Base-by-base conservation (phyloP, 345 rosid genomes). In the Gossypium herbaceum region DNA sequence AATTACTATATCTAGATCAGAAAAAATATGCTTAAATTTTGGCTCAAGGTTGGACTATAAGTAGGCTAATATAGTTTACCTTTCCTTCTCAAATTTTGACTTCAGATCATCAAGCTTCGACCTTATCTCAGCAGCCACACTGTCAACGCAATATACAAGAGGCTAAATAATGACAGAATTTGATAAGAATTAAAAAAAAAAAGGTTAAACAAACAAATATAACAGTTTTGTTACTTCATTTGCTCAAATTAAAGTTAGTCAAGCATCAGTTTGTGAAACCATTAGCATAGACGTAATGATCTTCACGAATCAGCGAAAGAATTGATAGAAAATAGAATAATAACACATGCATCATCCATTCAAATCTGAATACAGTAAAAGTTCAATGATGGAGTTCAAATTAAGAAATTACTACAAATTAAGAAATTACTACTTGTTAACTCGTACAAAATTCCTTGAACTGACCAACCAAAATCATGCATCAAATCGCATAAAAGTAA, bases 91-190 rank as follows among this genome's bases (percentile, higher is more conserved):
- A 39, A 89, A 81, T 76, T 85, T 93, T 6, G 83, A 74, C 81
- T 88, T 93, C 86, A 93, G 54, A 61, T 91, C 94, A n/a, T 86
- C 88, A 24, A 86, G 81, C 81, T 79, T 90, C 52, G 90, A 83
- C 87, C 82, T 87, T 27, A 93, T 77, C 80, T 91, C 97, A 63
- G 88, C 76, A 68, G 90, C 85, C 51, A 93, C 95, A 64, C 95
- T 89, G 83, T 50, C 71, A 84, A 44, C 77, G 67, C 59, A 78
- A 66, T 19, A 72, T 25, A 41, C 68, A 80, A 24, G 9, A 47
- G 55, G 25, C 11, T 13, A 44, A 55, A 39, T 73, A 61, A 63
- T 76, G 8, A 25, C 71, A 64, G 6, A 25, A 55, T 19, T 54
- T 47, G 51, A 27, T 13, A 63, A 57, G 24, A 22, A 15, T 52